Evolutionary conservation across 805 yeast species (phyloP), one percentile per base, ranked within the genome.

Genomic region (Komagataella phaffii): DNA sequence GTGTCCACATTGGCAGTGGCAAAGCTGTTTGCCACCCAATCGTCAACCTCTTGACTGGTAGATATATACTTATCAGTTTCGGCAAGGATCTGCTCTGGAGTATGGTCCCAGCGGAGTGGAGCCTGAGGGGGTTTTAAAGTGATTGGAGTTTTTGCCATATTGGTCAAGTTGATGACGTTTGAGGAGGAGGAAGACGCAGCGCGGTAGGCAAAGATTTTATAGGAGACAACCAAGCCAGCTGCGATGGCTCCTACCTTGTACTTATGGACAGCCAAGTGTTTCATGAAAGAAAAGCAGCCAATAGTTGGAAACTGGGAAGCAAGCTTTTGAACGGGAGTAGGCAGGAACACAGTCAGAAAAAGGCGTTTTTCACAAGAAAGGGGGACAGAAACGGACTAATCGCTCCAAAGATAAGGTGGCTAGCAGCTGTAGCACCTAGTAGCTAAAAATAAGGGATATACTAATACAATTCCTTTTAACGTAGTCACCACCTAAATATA

Each of bases 51-150:
- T 48, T 64, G 71, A 18, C 76, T 71, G 30, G 68, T 66, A 1
- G 64, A 61, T 50, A 82, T 71, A 52, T 78, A 61, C 17, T 65
- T 63, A 14, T 75, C 68, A 2, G 85, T 75, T 44, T 67, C 62
- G 2, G 59, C 50, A 7, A 66, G 44, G 50, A 85, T 70, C 17
- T 72, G 66, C 14, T 70, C 76, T 1, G 87, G 75, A 5, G 86
- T 71, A 56, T 73, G 76, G 18, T 70, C 65, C 95, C 95, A 86
- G 21, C 58, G 52, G 12, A 86, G 83, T 23, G 76, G 69, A 3
- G 52, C 7, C 52, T 70, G 73, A 17, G 73, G 71, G 3, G 47
- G 47, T 18, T 45, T 45, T 3, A 45, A 45, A 21, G 14, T 21
- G 24, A 44, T 44, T 19, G 46, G 23, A n/a, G 47, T 45, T 30